phyloP scores from a whole-genome alignment of 768 basidiomycete genomes.

The Gymnopilus junonius region DNA sequence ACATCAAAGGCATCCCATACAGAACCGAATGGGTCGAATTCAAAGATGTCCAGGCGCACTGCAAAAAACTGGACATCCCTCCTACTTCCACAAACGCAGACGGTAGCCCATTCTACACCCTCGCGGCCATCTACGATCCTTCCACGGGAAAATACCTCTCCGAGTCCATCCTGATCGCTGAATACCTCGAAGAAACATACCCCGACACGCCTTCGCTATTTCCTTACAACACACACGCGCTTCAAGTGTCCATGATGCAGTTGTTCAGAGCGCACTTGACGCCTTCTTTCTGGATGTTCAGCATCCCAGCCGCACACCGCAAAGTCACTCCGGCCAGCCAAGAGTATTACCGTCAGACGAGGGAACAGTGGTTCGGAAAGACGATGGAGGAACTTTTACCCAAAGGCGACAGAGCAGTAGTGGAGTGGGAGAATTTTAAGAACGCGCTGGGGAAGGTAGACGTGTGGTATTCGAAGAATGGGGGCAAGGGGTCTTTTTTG shows the following conservation, averaged over 20 bases:
- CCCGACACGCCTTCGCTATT: conserved; percentile 44
- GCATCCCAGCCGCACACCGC: neutral
- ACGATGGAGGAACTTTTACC: neutral
- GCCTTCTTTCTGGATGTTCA: neutral
- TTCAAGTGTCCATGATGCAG: neutral
- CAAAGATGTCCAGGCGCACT: conserved; percentile 43
- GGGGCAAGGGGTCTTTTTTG: neutral
- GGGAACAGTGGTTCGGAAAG: neutral
- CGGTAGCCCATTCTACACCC: conserved; percentile 39
- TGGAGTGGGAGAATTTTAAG: neutral
- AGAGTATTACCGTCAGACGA: neutral
- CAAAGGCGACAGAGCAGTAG: neutral
- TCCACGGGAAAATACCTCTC: conserved; percentile 37
- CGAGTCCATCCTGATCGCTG: conserved; percentile 48
- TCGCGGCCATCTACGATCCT: conserved; percentile 52
- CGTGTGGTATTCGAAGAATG: neutral
- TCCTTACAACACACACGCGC: conserved; percentile 16
- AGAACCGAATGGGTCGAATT: conserved; percentile 33
- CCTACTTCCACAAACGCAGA: conserved; percentile 34
- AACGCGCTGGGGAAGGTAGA: neutral
- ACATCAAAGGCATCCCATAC: conserved; percentile 20
- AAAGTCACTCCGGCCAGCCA: neutral
- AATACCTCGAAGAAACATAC: conserved; percentile 53
- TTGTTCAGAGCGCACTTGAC: neutral
- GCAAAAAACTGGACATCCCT: conserved; percentile 37